Evolutionary conservation across 768 basidiomycete species (phyloP).

Genomic region (Suillus brevipes): DNA sequence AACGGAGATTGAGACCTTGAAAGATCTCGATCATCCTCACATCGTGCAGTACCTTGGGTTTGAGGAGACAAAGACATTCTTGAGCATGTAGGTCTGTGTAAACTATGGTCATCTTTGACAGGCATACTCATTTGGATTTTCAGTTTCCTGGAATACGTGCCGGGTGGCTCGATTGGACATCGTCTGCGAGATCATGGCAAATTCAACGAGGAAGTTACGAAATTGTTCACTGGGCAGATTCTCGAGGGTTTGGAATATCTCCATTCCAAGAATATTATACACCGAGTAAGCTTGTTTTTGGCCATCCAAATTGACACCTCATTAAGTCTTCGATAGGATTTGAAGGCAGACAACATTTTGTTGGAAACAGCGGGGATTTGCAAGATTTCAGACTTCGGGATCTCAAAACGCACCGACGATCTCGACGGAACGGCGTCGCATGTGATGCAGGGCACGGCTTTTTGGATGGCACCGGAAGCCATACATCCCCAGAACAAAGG

Average conservation of each 20-base stretch:
- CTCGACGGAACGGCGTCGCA: conserved; percentile 78
- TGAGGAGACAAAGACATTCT: conserved; percentile 81
- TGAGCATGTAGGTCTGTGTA: conserved; percentile 77
- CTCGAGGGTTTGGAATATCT: conserved; percentile 90
- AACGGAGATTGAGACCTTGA: conserved; percentile 92
- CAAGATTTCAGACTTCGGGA: conserved; percentile 98
- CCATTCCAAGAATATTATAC: conserved; percentile 87
- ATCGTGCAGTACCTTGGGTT: conserved; percentile 98
- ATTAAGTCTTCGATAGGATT: conserved; percentile 57
- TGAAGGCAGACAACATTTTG: conserved; percentile 98
- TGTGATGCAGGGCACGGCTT: conserved; percentile 96
- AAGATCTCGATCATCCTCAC: conserved; percentile 94
- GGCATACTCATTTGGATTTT: conserved; percentile 14
- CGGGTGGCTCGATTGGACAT: conserved; percentile 92
- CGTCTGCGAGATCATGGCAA: conserved; percentile 89
- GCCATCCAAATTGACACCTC: neutral
- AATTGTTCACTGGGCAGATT: conserved; percentile 91
- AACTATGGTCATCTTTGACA: neutral
- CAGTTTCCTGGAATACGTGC: conserved; percentile 98
- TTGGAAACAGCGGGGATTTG: conserved; percentile 89
- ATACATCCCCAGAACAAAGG: conserved; percentile 84
- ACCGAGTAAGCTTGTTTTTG: conserved; percentile 58
- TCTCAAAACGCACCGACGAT: conserved; percentile 92
- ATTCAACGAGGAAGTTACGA: conserved; percentile 89
- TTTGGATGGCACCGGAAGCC: conserved; percentile 99